Base-by-base conservation (phyloP, 176 grass and related monocot species). In the Pontederia crassipes region DNA sequence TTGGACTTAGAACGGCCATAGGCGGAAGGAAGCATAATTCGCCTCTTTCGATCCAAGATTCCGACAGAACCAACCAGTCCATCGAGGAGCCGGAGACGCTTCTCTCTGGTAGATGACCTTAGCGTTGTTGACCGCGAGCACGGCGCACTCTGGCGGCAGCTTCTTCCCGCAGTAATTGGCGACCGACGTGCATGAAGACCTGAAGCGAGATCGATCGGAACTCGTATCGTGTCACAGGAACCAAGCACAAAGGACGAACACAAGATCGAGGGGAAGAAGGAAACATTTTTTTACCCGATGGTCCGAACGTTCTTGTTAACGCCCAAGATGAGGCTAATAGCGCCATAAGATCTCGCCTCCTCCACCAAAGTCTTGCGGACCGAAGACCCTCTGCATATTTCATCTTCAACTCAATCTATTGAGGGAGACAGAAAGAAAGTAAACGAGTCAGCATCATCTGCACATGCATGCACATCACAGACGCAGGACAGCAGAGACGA, bases 161-260 rank as follows among this genome's bases (percentile, higher is more conserved):
- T 78, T 71, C 81, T 88, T 91, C 16, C 87, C 74, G 7, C 87
- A 92, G 66, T 83, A 87, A 76, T 98, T 98, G 59, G 93, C 87
- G 64, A 98, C 75, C 17, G 87, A 85, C 70, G 81, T 85, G n/a
- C 24, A 85, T 10, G 52, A 69, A 56, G 52, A 69, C 52, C 52
- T 69, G 20, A 18, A 2, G 32, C 32, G 32, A 40, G 32, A 40
- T 40, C 32, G 32, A 40, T 40, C n/a, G 14, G 20, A 57, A 35
- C 53, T 8, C 54, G 8, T 1, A 40, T 29, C n/a, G 10, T 24
- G 9, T 56, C 3, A 67, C 11, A 26, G 4, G n/a, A 35, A 17
- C 8, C 8, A 56, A 40, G 32, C 32, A 45, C 65, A 54, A 8
- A 10, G 20, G 24, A 32, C 17, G 45, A 32, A 16, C 20, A 11